These are phyloP conservation scores for Pulicaria dysenterica DNA, from an alignment of 129 eudicot species.

Conservation along the genomic window DNA sequence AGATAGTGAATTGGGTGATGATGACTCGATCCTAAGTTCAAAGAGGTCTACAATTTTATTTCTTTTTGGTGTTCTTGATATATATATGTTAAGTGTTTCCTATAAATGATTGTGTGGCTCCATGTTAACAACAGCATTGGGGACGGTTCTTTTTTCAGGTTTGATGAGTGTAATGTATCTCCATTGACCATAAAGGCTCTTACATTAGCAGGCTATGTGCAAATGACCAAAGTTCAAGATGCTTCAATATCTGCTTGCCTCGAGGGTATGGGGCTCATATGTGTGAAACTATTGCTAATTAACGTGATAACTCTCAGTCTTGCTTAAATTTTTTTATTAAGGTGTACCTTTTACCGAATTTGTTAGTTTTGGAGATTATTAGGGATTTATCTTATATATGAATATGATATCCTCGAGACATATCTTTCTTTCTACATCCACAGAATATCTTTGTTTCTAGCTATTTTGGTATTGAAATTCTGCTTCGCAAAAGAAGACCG, in stretches of 20 bases:
- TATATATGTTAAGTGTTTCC: neutral
- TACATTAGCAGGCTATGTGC: conserved; percentile 79
- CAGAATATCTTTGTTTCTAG: neutral
- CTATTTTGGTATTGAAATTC: neutral
- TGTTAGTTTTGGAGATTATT: neutral
- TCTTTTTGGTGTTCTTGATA: neutral
- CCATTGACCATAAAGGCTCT: conserved; percentile 81
- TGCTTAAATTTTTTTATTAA: neutral
- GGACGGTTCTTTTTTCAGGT: conserved; percentile 51
- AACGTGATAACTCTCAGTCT: neutral
- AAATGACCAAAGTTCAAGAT: conserved; percentile 92
- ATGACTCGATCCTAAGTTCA: conserved; percentile 60
- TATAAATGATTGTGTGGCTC: neutral
- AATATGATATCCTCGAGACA: neutral
- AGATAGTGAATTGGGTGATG: conserved; percentile 30
- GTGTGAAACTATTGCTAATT: neutral
- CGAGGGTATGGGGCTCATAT: conserved; percentile 54
- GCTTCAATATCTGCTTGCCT: conserved; percentile 75
- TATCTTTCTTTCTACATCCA: neutral
- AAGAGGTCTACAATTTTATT: conserved; percentile 47
- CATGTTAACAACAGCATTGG: neutral
- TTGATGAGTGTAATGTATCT: conserved; percentile 82
- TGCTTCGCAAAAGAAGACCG: neutral
- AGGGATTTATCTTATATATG: neutral
- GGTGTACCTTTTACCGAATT: neutral